Base-by-base conservation (phyloP, 345 rosid species). In the Moricandia moricandioides region DNA sequence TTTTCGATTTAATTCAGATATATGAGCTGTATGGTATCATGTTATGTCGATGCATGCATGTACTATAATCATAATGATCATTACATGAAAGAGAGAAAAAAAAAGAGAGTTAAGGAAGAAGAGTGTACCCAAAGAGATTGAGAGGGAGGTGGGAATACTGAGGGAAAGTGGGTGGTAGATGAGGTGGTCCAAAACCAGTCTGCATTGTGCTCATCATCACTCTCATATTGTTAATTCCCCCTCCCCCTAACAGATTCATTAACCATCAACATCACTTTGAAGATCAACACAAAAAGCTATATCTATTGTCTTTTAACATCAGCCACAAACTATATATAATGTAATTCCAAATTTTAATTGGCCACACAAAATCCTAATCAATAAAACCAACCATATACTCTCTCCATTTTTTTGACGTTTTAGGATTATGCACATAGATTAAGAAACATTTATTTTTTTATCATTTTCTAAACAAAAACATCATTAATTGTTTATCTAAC, bases 111-210 rank as follows among this genome's bases (percentile, higher is more conserved):
- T 1, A 29, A 29, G 31, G 31, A 47, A 7, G 39, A 43, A 35
- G 65, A 47, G 59, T 35, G 5, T 83, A 85, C 85, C 85, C 95
- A 86, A 87, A 89, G 61, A 88, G 78, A 89, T 88, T 89, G 58
- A 81, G 87, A 61, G 97, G 88, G 31, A 89, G 94, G 81, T 87
- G 83, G 77, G 91, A 85, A 89, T 89, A 91, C 72, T 89, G 97
- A 80, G 95, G 87, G 85, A 87, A 89, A 83, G 91, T 85, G 61
- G 90, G 83, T 34, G 91, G 84, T 33, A 91, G 87, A 52, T 52
- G 58, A 73, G 37, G 37, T 57, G 73, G 86, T 72, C 90, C 93
- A 75, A 83, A 79, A 24, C 87, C 93, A 49, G 91, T 84, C 81
- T 87, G 96, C 74, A 83, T 88, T 74, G 86, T 80, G 75, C 83